Conservation (phyloP, 148 eudicot species). For the Chenopodium berlandieri region DNA sequence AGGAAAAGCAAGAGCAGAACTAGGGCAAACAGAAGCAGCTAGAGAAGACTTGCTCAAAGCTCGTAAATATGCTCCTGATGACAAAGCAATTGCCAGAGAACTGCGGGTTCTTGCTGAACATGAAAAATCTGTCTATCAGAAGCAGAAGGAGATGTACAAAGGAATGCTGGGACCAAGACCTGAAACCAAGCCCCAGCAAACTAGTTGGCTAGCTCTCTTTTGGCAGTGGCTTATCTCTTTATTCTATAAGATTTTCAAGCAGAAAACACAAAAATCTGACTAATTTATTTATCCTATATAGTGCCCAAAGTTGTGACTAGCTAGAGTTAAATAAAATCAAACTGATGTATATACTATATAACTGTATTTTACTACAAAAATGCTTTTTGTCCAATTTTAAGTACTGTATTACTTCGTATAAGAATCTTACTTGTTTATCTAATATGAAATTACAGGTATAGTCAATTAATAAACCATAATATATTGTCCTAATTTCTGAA, state of each 20-base stretch:
- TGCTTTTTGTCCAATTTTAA: too few species aligned
- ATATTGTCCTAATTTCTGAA: too few species aligned
- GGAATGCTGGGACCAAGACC: slow-evolving; percentile 87
- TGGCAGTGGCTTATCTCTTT: slow-evolving; percentile 81
- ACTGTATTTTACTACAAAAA: background rate
- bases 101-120: slow-evolving; percentile 71
- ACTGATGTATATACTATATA: background rate
- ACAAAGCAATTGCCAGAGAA: slow-evolving; percentile 79
- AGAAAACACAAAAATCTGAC: slow-evolving; percentile 45
- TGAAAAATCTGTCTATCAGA: slow-evolving; percentile 37
- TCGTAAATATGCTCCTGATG: slow-evolving; percentile 74
- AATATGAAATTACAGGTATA: too few species aligned
- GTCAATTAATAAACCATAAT: too few species aligned
- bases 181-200: slow-evolving; percentile 56
- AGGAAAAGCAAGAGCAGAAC: slow-evolving; percentile 89
- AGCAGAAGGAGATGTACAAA: slow-evolving; percentile 58
- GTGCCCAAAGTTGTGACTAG: background rate
- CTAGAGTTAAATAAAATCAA: background rate
- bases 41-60: slow-evolving; percentile 86
- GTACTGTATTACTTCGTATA: too few species aligned
- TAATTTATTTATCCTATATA: slow-evolving; percentile 11
- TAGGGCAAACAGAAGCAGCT: slow-evolving; percentile 94
- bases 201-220: slow-evolving; percentile 48
- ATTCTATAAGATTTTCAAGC: slow-evolving; percentile 50
- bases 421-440: too few species aligned